Evolutionary conservation across 768 basidiomycete genomes (phyloP), one percentile per base, ranked within the genome.

Genomic region (Termitomyces sp.): DNA sequence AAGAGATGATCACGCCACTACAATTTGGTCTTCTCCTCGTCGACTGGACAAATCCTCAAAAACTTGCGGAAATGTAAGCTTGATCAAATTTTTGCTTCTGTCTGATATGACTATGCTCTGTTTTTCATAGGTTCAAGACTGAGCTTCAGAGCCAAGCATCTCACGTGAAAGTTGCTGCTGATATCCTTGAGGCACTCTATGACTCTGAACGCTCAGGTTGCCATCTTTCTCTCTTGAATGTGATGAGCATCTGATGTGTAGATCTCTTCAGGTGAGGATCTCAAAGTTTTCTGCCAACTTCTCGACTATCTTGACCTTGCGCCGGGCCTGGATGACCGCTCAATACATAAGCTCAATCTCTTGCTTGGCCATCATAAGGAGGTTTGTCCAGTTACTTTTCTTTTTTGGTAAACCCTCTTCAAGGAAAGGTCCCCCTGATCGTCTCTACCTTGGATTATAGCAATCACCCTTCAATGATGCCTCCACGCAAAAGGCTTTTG

Each of bases 31-130:
- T 86, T n/a, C 80, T 94, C 72, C 79, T 95, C 65, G 78, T 88
- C 2, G 92, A 94, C 62, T 96, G 94, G 93, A 91, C 89, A 4
- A 88, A 95, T 67, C 89, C 92, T 0, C 77, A 83, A 65, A 92
- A 90, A 65, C 80, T 81, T 36, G 79, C 83, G 66, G 65, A 75
- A 76, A 72, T 66, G 72, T 74, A 51, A 47, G 77, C 62, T 16
- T 54, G 36, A 1, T 18, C 28, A 24, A 54, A 16, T 31, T 60
- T 16, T 22, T 24, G 20, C 20, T 3, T 29, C 15, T 24, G 37
- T 54, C 1, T 37, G 13, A 12, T 12, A 45, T 7, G 2, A 26
- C 31, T 13, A 18, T 48, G 15, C 31, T 34, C 24, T 28, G 15
- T 28, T 22, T 53, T 15, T 31, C 53, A 5, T 28, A 62, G 57